A percentile compares a stretch with the other conserved stretches of the same genome.
Conservation (phyloP, 805 yeast species). For the Myxozyma melibiosi region DNA sequence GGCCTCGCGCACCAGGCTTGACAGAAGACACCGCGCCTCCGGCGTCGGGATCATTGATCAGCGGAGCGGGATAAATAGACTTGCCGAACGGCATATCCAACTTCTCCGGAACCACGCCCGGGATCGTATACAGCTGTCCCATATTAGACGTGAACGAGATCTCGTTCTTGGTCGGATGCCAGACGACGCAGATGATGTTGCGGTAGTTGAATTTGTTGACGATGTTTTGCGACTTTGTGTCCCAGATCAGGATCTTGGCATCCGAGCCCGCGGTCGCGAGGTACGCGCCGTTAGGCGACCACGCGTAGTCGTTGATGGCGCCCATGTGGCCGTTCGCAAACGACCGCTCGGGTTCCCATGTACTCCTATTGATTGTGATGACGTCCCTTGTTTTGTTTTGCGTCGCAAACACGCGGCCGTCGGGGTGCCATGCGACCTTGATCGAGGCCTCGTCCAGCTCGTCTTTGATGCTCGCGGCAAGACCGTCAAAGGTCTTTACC, state of each 20-base stretch:
- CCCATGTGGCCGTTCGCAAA: conserved; percentile 38
- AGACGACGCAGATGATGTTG: conserved; percentile 46
- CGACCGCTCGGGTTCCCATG: conserved; percentile 36
- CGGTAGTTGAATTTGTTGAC: conserved; percentile 37
- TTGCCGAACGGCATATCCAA: conserved; percentile 38
- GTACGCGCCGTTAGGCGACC: conserved; percentile 64
- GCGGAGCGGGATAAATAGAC: conserved; percentile 22
- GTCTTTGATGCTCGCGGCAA: conserved; percentile 39
- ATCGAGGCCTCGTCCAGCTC: conserved; percentile 52
- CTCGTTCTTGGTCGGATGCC: conserved; percentile 45
- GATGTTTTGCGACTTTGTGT: conserved; percentile 46
- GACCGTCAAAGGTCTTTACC: conserved; percentile 36
- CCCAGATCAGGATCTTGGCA: conserved; percentile 59
- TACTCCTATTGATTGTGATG: conserved; percentile 36
- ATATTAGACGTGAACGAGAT: conserved; percentile 40
- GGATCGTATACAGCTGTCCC: conserved; percentile 40
- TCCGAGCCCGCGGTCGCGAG: conserved; percentile 63
- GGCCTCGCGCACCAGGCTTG: neutral
- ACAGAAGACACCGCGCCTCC: conserved; percentile 32
- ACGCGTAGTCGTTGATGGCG: conserved; percentile 53
- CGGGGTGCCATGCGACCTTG: conserved; percentile 67
- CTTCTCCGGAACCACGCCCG: conserved; percentile 33
- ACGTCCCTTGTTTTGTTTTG: conserved; percentile 54
- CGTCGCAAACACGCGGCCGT: conserved; percentile 68
- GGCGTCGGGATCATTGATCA: conserved; percentile 42